Conservation (phyloP, 1,139 yeast species). For the Candida gigantensis region DNA sequence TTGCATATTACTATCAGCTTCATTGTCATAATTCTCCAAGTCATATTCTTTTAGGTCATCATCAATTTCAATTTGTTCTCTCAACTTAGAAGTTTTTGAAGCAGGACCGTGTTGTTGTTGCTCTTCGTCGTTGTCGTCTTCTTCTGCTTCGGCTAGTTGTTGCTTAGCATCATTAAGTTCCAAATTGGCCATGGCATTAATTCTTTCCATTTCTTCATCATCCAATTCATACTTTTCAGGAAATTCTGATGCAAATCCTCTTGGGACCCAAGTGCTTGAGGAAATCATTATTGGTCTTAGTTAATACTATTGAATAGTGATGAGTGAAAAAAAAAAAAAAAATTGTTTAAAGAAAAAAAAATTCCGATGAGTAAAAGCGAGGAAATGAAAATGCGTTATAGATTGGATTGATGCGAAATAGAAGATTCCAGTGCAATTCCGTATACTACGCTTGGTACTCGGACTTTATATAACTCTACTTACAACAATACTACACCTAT, state of each 20-base stretch:
- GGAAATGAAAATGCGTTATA: neutral
- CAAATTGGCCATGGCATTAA: constrained; percentile 79
- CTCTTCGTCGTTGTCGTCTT: constrained; percentile 21
- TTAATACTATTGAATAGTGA: constrained; percentile 5
- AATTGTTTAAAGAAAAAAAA: constrained; percentile 4
- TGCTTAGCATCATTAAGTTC: constrained; percentile 75
- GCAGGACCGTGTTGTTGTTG: no score
- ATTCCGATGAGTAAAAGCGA: neutral
- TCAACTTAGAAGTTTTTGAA: constrained; percentile 24
- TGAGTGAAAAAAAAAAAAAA: constrained; percentile 10
- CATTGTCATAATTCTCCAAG: constrained; percentile 81
- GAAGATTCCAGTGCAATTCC: no score
- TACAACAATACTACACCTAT: constrained; percentile 86
- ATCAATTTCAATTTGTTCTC: constrained; percentile 61
- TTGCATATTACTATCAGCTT: constrained; percentile 29
- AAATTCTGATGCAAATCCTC: constrained; percentile 92
- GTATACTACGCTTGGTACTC: no score
- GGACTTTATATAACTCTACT: constrained; percentile 4
- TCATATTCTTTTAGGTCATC: constrained; percentile 89
- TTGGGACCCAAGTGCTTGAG: constrained; percentile 92
- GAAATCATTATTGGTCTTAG: constrained; percentile 63
- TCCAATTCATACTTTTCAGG: constrained; percentile 87
- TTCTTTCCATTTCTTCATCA: constrained; percentile 91
- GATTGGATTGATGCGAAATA: constrained; percentile 1
- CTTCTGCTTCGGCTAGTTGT: constrained; percentile 48